These are phyloP conservation scores for Neurospora sp. DNA, from an alignment of 495 filamentous ascomycete genomes.

Conservation along the genomic window DNA sequence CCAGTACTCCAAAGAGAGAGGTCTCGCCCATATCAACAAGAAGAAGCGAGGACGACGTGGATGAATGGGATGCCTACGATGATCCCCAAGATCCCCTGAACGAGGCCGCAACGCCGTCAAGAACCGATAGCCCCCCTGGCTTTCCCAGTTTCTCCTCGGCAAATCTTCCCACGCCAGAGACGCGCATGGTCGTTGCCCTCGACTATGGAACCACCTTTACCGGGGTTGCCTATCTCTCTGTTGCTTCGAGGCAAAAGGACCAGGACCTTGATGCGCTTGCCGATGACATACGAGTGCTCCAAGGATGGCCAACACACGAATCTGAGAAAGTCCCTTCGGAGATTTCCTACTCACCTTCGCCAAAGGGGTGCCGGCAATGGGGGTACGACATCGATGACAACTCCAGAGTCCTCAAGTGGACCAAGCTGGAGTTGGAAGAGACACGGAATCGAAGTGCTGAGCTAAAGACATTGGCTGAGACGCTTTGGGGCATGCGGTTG, in stretches of 20 bases:
- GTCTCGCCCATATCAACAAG: not conserved
- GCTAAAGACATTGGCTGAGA: constrained; percentile 8
- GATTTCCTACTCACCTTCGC: constrained; percentile 18
- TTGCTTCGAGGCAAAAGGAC: constrained; percentile 5
- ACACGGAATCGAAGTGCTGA: constrained; percentile 4
- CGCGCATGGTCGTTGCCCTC: constrained; percentile 20
- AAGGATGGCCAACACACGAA: constrained; percentile 13
- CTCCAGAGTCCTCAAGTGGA: constrained; percentile 21
- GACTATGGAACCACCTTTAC: constrained; percentile 31
- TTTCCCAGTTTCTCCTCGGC: not conserved
- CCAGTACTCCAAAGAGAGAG: not conserved
- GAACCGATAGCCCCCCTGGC: not conserved
- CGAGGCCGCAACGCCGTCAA: not conserved
- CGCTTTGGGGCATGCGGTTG: constrained; percentile 8
- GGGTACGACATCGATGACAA: constrained; percentile 24
- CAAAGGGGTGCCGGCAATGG: constrained; percentile 17
- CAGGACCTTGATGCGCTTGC: constrained; percentile 6
- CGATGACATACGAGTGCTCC: constrained; percentile 14
- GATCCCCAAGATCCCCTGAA: not conserved
- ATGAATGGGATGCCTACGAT: not conserved
- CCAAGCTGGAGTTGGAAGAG: constrained; percentile 23
- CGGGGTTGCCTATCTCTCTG: constrained; percentile 11
- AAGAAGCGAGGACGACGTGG: not conserved
- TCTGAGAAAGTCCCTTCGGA: constrained; percentile 21
- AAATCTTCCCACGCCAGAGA: not conserved